Base-by-base conservation (phyloP, 2,329 filamentous ascomycete species). In the Metarhizium album region DNA sequence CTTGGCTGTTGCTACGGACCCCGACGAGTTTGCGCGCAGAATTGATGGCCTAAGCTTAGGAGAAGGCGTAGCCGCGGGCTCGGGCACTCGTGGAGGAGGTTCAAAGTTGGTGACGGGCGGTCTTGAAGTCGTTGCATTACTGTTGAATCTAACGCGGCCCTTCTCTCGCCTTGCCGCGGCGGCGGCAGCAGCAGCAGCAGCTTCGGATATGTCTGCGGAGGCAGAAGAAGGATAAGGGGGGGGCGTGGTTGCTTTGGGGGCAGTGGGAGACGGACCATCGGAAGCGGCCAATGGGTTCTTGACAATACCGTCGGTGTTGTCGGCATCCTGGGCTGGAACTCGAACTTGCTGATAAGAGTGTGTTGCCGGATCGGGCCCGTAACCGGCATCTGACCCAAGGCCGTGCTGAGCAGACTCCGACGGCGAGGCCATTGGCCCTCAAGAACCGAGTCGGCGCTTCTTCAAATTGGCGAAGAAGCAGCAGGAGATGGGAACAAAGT, bases 81-180 rank as follows among this genome's bases (percentile, higher is more conserved):
- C 50, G 9, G 42, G 33, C 23, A 38, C 14, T 37, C 23, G 31
- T 16, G 47, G 14, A 22, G 46, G 47, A 24, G 42, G 23, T 33
- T 45, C 50, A 29, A 54, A 50, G n/a, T 58, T 53, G 43, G 49
- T 46, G 23, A 53, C 49, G 11, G 55, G 61, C 46, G 58, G 64
- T 52, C 54, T 64, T 40, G 57, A 64, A 22, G 58, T 61, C 18
- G 58, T 69, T 27, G 71, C 69, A 51, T 65, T 69, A 61, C 71
- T 75, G 58, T 74, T 74, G 56, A 75, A 75, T 6, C 72, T 67
- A 27, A 75, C 73, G 27, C 73, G 68, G 2, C 69, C 71, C 55
- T 73, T 75, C 53, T 75, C 72, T 46, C 66, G 70, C 57, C 65
- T 71, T n/a, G 42, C 47, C 2, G 51, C 49, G 2, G 51, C 53